Evolutionary conservation across 2,329 filamentous ascomycete species (phyloP), one percentile per base, ranked within the genome.

Genomic region (Metarhizium humberi): DNA sequence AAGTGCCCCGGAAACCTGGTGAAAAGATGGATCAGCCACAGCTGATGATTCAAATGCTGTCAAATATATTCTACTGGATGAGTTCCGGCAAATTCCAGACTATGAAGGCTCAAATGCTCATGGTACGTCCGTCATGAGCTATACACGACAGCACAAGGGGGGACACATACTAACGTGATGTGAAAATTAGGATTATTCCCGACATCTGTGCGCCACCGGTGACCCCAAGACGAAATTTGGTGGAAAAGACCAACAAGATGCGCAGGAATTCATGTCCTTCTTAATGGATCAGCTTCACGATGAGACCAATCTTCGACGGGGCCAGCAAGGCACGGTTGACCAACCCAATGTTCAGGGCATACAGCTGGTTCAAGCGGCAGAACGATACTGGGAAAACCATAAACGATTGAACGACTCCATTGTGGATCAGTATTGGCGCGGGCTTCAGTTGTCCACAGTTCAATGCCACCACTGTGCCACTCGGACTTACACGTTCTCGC

Each of bases 181-280:
- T 30, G 34, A 25, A 34, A 50, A n/a, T 13, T 42, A 87, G 72
- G 79, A 82, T 48, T 88, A 88, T 57, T 80, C 70, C 16, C 61
- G 64, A 36, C 66, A 73, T 55, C 58, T 75, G 8, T 72, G 68
- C 55, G 63, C 68, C 30, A 51, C 55, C 59, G 70, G 55, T 62
- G 62, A 47, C 55, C 57, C 52, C 55, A 59, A 40, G 55, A 63
- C 51, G 58, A 61, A 80, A 6, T 94, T 91, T 74, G 88, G 86
- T 14, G 86, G 89, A 45, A 77, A 78, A 29, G 75, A 83, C 51
- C 92, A 97, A 67, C 94, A 97, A 71, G 94, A 99, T 65, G 87
- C 91, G 2, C 88, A 92, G 60, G 94, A 97, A 64, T 95, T 95
- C 62, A 85, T 92, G 61, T 84, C 85, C 49, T 96, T 95, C 65